Percentiles rank a stretch among this genome's conserved stretches.
These are phyloP conservation scores for Nicotiana attenuata DNA, from an alignment of 257 asterid genomes.

Conservation along the genomic window DNA sequence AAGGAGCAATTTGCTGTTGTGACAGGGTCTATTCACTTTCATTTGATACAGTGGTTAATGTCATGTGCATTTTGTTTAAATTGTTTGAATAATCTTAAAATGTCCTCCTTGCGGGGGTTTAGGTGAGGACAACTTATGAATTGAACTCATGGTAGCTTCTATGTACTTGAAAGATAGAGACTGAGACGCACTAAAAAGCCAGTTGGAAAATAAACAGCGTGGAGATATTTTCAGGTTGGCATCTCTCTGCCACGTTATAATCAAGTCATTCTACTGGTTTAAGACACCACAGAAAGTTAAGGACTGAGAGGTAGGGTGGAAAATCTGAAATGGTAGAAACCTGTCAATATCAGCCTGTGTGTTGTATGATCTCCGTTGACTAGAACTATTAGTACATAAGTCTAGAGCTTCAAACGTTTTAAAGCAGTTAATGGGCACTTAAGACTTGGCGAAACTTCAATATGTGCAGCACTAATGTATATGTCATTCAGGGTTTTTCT, in stretches of 20 bases:
- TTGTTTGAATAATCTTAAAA: background rate
- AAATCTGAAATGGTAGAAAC: background rate
- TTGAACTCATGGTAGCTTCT: background rate
- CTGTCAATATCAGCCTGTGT: background rate
- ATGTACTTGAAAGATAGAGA: background rate
- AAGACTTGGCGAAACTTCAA: background rate
- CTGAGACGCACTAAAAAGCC: background rate
- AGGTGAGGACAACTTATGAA: background rate
- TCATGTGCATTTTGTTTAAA: background rate
- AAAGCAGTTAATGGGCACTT: background rate
- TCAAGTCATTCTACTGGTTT: background rate
- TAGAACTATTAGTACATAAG: background rate
- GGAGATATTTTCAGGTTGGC: background rate
- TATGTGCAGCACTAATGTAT: background rate
- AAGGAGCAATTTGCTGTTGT: background rate
- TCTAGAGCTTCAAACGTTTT: background rate
- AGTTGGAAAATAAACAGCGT: background rate
- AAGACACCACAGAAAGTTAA: background rate
- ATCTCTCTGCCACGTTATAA: background rate
- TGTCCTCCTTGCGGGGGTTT: background rate
- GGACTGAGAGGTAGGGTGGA: background rate
- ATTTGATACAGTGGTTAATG: background rate
- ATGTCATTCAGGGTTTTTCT: background rate
- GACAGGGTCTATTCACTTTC: background rate
- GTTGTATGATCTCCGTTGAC: background rate